Evolutionary conservation across 2,329 filamentous ascomycete genomes (phyloP).

Genomic region (Arthrobotrys pseudoclavata): DNA sequence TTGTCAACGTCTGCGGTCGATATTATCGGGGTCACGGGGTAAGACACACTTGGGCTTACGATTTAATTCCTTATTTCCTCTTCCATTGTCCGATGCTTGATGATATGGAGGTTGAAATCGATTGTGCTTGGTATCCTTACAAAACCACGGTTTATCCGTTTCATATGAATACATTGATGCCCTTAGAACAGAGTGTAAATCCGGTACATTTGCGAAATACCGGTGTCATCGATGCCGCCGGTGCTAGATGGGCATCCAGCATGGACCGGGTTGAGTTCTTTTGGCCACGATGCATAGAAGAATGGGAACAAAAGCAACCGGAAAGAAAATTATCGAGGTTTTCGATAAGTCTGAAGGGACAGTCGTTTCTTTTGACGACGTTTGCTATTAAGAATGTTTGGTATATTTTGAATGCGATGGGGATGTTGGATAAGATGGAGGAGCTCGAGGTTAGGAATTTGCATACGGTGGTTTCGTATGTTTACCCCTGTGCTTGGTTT

Average conservation of each 20-base stretch:
- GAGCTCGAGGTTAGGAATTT: conserved; percentile 3
- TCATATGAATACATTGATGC: neutral
- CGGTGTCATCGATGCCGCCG: neutral
- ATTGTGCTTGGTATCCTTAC: neutral
- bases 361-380: neutral
- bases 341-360: neutral
- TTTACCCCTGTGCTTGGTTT: neutral
- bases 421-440: neutral
- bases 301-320: neutral
- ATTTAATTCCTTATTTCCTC: conserved; percentile 31
- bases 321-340: conserved; percentile 1
- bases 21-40: neutral
- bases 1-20: conserved; percentile 27
- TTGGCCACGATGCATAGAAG: neutral
- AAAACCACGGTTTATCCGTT: neutral
- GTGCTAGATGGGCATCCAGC: neutral
- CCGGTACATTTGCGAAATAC: neutral
- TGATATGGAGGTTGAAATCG: conserved; percentile 10
- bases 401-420: neutral
- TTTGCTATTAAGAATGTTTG: neutral
- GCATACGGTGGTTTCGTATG: neutral
- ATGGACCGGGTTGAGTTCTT: neutral
- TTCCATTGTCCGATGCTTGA: conserved; percentile 16
- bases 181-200: neutral
- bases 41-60: conserved; percentile 34